Conservation (phyloP, 306 rosid genomes). For the Lathyrus aphaca region DNA sequence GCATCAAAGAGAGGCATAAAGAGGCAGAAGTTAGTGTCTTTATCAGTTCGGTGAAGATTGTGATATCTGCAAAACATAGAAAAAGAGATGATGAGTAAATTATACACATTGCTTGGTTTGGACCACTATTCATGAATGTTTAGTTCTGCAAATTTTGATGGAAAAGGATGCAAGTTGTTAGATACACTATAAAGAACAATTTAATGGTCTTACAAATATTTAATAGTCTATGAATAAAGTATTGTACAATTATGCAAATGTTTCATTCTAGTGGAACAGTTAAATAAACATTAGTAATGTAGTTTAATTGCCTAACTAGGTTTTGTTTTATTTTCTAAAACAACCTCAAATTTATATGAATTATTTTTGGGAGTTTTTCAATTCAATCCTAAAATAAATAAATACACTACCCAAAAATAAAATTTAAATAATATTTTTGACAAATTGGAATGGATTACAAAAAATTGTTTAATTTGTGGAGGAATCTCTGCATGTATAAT, state of each 20-base stretch:
- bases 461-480: too few species aligned
- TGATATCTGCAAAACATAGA: conserved; percentile 69
- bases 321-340: not conserved
- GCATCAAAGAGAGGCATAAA: conserved; percentile 96
- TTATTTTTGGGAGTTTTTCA: not conserved
- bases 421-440: too few species aligned
- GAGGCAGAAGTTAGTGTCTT: conserved; percentile 87
- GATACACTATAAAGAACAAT: not conserved
- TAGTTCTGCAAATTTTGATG: conserved; percentile 11
- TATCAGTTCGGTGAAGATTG: conserved; percentile 74
- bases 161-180: conserved; percentile 1
- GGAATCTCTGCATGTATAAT: too few species aligned
- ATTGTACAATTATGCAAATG: not conserved
- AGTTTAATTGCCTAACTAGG: not conserved
- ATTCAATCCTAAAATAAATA: too few species aligned
- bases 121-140: conserved; percentile 7
- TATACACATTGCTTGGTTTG: not conserved
- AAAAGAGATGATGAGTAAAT: conserved; percentile 15
- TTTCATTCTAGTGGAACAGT: conserved; percentile 12
- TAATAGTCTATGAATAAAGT: not conserved
- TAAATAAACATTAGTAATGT: not conserved
- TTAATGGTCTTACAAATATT: not conserved
- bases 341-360: not conserved
- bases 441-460: too few species aligned
- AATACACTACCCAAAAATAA: too few species aligned